These are phyloP conservation scores for Casuarina equisetifolia DNA, from an alignment of 306 rosid genomes.

Conservation along the genomic window DNA sequence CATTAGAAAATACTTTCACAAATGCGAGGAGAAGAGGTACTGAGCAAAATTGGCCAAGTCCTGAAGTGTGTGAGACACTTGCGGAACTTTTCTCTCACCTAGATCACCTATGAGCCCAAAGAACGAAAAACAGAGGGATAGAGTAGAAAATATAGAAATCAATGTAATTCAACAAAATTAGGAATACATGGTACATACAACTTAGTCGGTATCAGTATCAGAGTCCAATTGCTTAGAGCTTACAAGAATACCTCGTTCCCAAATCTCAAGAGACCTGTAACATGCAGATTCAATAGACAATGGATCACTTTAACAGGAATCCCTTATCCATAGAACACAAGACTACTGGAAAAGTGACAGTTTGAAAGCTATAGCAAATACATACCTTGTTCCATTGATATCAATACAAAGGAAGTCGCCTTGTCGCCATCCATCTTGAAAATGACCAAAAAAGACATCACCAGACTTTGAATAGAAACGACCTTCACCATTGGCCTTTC, in stretches of 20 bases:
- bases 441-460: constrained; percentile 81
- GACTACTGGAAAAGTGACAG: neutral
- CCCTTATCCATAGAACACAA: neutral
- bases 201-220: constrained; percentile 30
- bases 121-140: neutral
- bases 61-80: neutral
- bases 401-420: constrained; percentile 80
- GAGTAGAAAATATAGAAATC: neutral
- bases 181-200: neutral
- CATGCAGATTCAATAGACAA: constrained; percentile 4
- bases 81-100: neutral
- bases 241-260: constrained; percentile 69
- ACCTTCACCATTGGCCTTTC: constrained; percentile 95
- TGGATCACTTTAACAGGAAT: constrained; percentile 3
- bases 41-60: neutral
- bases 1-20: neutral
- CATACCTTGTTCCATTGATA: constrained; percentile 74
- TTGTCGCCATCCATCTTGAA: constrained; percentile 89
- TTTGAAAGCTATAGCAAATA: neutral
- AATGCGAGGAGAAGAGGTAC: neutral
- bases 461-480: constrained; percentile 88
- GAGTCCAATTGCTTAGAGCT: constrained; percentile 48
- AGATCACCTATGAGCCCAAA: neutral
- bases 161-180: neutral
- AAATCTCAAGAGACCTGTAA: constrained; percentile 64